These are phyloP conservation scores for Saussurea involucrata DNA, from an alignment of 129 eudicot genomes.

Conservation along the genomic window DNA sequence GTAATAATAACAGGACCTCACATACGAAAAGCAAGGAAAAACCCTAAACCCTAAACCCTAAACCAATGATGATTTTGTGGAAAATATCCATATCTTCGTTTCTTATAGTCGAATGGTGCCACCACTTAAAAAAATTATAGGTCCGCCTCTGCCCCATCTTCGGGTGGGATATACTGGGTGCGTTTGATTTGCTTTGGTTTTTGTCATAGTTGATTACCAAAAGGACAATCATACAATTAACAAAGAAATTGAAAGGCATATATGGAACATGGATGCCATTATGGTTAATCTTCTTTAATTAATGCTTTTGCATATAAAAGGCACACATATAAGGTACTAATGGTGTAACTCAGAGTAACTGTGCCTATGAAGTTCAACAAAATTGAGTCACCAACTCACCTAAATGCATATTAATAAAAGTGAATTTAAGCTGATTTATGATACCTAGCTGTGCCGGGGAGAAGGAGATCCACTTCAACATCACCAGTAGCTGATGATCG, in stretches of 20 bases:
- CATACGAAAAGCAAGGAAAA: no score
- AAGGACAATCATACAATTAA: background rate
- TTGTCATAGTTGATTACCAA: background rate
- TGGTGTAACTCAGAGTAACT: background rate
- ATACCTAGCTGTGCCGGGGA: slow-evolving; percentile 99
- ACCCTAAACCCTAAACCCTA: no score
- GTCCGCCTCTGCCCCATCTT: no score
- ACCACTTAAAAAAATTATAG: no score
- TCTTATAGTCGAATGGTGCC: no score
- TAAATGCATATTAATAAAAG: background rate
- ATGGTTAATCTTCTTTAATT: background rate
- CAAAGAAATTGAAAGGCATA: background rate
- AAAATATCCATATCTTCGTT: no score
- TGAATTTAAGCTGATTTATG: background rate
- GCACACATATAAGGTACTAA: background rate
- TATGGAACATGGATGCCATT: background rate
- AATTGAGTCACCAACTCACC: background rate
- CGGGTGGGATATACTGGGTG: no score
- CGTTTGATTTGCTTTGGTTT: background rate
- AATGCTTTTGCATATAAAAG: background rate
- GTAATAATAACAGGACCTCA: no score
- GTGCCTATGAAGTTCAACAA: background rate
- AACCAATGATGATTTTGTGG: no score
- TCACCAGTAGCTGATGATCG: slow-evolving; percentile 85
- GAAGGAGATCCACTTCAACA: slow-evolving; percentile 96